These are phyloP conservation scores for Trichoderma aggressivum DNA, from an alignment of 2,329 filamentous ascomycete genomes.

Conservation along the genomic window DNA sequence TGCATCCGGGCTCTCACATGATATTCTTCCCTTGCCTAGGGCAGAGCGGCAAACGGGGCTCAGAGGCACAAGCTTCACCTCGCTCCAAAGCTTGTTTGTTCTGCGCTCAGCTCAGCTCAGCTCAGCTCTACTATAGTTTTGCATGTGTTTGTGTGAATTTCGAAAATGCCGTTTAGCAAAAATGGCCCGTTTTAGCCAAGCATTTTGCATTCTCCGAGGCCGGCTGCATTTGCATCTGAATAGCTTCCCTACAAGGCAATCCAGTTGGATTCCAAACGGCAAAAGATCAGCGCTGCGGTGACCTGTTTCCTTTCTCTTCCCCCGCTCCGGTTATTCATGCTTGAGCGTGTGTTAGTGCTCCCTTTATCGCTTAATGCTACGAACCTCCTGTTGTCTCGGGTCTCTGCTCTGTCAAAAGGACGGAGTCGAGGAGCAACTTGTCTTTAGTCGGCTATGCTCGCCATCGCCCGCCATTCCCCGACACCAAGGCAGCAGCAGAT, in stretches of 20 bases:
- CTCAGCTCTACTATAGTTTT: too few species aligned
- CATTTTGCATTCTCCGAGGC: neutral
- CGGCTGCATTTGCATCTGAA: neutral
- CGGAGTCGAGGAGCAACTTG: neutral
- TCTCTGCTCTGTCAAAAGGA: neutral
- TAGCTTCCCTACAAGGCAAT: constrained; percentile 7
- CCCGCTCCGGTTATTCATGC: constrained; percentile 8
- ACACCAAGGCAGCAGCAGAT: neutral
- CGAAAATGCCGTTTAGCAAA: neutral
- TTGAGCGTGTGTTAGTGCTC: neutral
- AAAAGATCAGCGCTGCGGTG: constrained; percentile 9
- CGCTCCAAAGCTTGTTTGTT: constrained; percentile 7
- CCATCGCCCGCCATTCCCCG: neutral
- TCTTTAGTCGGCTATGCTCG: neutral
- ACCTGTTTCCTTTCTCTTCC: neutral
- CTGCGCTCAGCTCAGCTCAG: constrained; percentile 1
- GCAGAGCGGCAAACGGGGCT: neutral
- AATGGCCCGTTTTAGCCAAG: neutral
- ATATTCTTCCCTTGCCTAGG: neutral
- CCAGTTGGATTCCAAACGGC: neutral
- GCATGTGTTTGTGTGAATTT: neutral
- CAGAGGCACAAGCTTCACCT: neutral
- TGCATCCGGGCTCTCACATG: constrained; percentile 12
- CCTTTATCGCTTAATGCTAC: neutral
- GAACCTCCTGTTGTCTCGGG: neutral